Percentiles rank a stretch among this genome's conserved stretches.
Conservation (phyloP, 352 stramenopile genomes). For the Phytophthora lateralis region DNA sequence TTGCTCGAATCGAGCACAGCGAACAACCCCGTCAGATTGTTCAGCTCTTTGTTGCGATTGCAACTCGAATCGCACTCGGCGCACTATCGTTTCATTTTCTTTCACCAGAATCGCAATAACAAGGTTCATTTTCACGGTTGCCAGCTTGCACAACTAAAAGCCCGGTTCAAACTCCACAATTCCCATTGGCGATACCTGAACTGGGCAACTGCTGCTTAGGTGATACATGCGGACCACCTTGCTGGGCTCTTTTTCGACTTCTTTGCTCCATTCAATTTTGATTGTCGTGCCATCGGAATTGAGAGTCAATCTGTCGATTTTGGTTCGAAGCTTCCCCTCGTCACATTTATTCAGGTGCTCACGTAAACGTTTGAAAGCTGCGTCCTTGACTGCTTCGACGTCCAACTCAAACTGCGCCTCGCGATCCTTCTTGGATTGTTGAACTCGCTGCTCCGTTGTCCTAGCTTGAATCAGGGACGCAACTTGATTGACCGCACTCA, state of each 20-base stretch:
- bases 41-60: neutral
- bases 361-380: conserved; percentile 12
- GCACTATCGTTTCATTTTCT: conserved; percentile 18
- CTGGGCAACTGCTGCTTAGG: neutral
- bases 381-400: neutral
- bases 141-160: conserved; percentile 8
- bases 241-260: conserved; percentile 24
- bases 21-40: conserved; percentile 7
- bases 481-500: neutral
- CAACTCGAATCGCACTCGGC: conserved; percentile 9
- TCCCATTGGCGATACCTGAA: conserved; percentile 8
- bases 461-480: neutral
- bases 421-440: conserved; percentile 5
- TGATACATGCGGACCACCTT: conserved; percentile 25
- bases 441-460: neutral
- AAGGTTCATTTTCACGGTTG: conserved; percentile 16
- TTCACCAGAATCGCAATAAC: conserved; percentile 21
- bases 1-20: conserved; percentile 23
- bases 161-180: conserved; percentile 24
- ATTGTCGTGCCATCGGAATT: conserved; percentile 3
- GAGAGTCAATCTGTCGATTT: conserved; percentile 6
- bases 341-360: neutral
- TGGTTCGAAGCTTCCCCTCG: neutral
- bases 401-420: neutral
- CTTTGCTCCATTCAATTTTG: conserved; percentile 14